Evolutionary conservation across 257 asterid species (phyloP), one percentile per base, ranked within the genome.

Genomic region (Solanum ahanhuiri): DNA sequence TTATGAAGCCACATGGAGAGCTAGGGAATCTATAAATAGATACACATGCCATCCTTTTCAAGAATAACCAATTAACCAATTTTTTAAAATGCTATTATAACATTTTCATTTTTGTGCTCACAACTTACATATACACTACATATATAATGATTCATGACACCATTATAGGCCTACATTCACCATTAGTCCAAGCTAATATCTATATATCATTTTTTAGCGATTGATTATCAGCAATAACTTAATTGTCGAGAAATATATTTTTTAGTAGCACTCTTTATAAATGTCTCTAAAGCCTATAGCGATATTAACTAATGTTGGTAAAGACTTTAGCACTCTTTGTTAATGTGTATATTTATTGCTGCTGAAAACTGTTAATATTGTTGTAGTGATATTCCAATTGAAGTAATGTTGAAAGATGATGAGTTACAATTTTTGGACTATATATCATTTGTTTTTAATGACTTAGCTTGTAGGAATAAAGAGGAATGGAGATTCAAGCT

Each of bases 391-490:
- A 77, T 87, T 15, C 28, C 10, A 31, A 45, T 28, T 45, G 34
- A 45, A 28, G 66, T 79, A 79, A 43, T 45, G 4, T 43, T 79
- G 41, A 79, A 79, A 79, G 84, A 79, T 79, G 41, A 43, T 79
- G 41, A 23, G 39, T 45, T 25, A 34, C 7, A 76, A 48, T 15
- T 23, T 76, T 45, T 28, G 84, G 18, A 79, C 39, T 79, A 45
- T 84, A 25, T 43, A 71, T 48, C 45, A 48, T 48, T 58, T 58
- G 30, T 37, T 82, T 45, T 86, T 75, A 35, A 86, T 28, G 83
- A 92, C 57, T 41, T 91, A 96, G 99, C 91, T 96, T 85, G 98
- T 91, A 86, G 98, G 98, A 86, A 94, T 95, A 90, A 95, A 95
- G 95, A 93, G 93, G 75, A 92, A 91, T 75, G 97, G 94, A 70